A percentile compares a stretch with the other conserved stretches of the same genome.
Conservation (phyloP, 1,139 yeast species). For the Saccharomycopsis phalli region DNA sequence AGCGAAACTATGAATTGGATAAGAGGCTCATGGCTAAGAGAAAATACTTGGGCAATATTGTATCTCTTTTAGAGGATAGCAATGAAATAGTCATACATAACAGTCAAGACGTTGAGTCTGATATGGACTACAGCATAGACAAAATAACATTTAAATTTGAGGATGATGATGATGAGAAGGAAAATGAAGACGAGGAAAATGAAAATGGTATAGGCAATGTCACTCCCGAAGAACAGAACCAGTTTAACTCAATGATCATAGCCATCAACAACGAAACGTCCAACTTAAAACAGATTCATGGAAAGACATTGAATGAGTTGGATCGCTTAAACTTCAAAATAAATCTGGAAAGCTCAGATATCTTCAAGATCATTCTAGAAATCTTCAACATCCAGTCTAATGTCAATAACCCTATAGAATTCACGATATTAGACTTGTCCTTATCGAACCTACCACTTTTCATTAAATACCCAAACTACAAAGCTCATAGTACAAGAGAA, state of each 20-base stretch:
- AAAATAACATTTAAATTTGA: constrained; percentile 6
- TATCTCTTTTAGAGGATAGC: constrained; percentile 2
- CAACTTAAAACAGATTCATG: constrained; percentile 5
- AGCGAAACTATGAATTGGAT: not conserved
- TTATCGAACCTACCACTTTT: constrained; percentile 15
- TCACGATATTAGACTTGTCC: constrained; percentile 9
- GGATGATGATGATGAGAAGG: constrained; percentile 21
- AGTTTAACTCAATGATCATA: constrained; percentile 13
- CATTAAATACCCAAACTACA: constrained; percentile 18
- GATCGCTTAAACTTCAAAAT: constrained; percentile 7
- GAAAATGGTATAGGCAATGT: not conserved
- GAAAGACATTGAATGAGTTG: constrained; percentile 5
- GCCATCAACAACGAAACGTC: constrained; percentile 2
- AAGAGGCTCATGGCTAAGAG: constrained; percentile 1
- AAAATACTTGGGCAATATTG: not conserved
- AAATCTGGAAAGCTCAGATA: constrained; percentile 6
- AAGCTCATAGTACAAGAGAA: not conserved
- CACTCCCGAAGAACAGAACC: constrained; percentile 1
- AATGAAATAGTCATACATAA: not conserved
- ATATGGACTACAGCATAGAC: constrained; percentile 1
- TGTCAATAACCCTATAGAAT: constrained; percentile 17
- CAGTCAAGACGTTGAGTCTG: not conserved
- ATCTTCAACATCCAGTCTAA: constrained; percentile 17
- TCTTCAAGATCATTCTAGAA: constrained; percentile 12
- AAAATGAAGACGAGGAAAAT: constrained; percentile 3